Evolutionary conservation across 805 yeast genomes (phyloP), one percentile per base, ranked within the genome.

Genomic region (Cyberlindnera lachancei): DNA sequence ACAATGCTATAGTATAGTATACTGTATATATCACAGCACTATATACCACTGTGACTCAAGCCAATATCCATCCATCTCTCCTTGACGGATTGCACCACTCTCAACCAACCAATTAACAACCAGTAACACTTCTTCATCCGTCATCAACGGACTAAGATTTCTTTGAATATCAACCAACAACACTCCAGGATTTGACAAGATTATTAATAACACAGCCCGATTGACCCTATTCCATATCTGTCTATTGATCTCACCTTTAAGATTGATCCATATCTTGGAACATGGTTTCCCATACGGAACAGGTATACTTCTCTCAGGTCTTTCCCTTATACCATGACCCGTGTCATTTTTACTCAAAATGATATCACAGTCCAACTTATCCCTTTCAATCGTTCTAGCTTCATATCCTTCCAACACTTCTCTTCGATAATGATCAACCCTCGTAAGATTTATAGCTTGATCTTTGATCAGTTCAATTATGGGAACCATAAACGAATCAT

Each of bases 301-400:
- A 1, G 75, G 62, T 2, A 46, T 40, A 7, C 40, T 23, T 34
- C 45, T 34, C 29, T 40, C 32, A 6, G 35, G 16, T 14, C 30
- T 18, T 16, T 30, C 22, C 29, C 34, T 11, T 16, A 48, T 34
- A 18, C 18, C 19, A 26, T 15, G 30, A 12, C 14, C 24, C 4
- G 11, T 27, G 2, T 30, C 38, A 28, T 24, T 42, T 31, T 34
- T 29, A 5, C 60, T 57, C 15, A 68, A 51, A 15, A 72, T 64
- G 16, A 76, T 73, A 49, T 73, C 94, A 50, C 76, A 79, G 46
- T 70, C 85, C 30, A 72, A 67, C 52, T 66, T 77, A 25, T 67
- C 73, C 41, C 79, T 73, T 39, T 84, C 94, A 25, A 83, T 70
- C 14, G 73, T 63, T 40, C 95, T 68, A 1, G 95, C 81, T 24